Evolutionary conservation across 805 yeast genomes (phyloP).

Genomic region (Schizosaccharomyces osmophilus): DNA sequence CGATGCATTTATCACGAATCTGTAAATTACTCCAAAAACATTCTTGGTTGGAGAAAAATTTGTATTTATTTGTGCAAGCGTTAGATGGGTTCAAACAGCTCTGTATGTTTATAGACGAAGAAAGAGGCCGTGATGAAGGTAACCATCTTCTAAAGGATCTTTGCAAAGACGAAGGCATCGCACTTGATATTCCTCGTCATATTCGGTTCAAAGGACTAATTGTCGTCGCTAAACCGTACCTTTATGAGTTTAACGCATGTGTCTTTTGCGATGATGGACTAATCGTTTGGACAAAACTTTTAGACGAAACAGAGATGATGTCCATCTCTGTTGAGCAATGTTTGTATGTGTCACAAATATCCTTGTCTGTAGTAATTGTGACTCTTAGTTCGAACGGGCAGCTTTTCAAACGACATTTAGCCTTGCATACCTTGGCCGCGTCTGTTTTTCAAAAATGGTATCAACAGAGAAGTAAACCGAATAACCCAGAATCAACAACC

Average conservation of each 20-base stretch:
- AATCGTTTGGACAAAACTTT: background rate
- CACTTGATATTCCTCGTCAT: background rate
- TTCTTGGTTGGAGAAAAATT: background rate
- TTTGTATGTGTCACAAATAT: background rate
- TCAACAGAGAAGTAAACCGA: background rate
- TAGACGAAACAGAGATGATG: background rate
- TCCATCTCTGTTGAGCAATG: background rate
- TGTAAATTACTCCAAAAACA: background rate
- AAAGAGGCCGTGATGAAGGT: background rate
- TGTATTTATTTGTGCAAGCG: background rate
- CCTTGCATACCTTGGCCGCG: background rate
- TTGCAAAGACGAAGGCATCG: background rate
- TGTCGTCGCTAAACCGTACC: background rate
- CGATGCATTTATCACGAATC: background rate
- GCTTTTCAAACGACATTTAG: background rate
- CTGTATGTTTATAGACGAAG: background rate
- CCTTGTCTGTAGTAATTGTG: background rate
- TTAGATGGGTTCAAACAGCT: background rate
- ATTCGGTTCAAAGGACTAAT: background rate
- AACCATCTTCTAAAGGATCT: background rate
- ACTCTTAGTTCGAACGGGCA: background rate
- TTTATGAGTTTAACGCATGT: background rate
- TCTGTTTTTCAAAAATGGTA: background rate
- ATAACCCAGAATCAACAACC: background rate
- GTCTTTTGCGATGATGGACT: slow-evolving; percentile 1